Base-by-base conservation (phyloP, 192 early-diverging fungal genomes). In the Entophlyctis luteolus region DNA sequence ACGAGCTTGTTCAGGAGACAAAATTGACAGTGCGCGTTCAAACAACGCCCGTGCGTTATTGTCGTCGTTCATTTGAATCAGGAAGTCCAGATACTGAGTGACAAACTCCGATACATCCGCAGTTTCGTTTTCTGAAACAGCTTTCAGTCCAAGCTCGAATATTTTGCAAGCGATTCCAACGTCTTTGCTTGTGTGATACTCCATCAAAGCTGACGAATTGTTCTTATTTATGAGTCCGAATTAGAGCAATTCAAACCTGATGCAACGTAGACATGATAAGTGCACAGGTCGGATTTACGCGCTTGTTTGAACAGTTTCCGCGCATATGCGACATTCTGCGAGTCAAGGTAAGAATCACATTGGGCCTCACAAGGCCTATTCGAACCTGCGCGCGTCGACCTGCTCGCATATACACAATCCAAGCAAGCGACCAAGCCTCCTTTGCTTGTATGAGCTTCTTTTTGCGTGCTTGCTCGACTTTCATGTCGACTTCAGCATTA, bases 141-240 rank as follows among this genome's bases (percentile, higher is more conserved):
- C 60, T 72, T 95, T 96, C 58, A 91, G 74, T 25, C 90, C 93
- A n/a, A 90, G 67, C 70, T 93, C 91, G 76, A 98, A 96, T 37
- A 98, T 87, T 59, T 89, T 90, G 33, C 89, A 91, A 0, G 94
- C 95, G 54, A 96, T 82, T 1, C 59, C 72, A 0, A 87, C 72
- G 60, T 93, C 90, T 78, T 95, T 96, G 49, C 84, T 92, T 58
- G 88, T 85, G 69, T 95, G 88, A 72, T 92, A 93, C 75, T 98
- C 95, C 91, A 96, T 91, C 36, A 93, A 67, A 8, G 94, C 95
- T 58, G 75, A 38, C 1, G 46, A 65, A 55, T 2, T 47, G 42
- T 47, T 39, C 5, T 55, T 0, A 0, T 2, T 28, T 20, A 18
- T n/a, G 23, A 3, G 53, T 3, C 14, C 28, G 22, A 16, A 18